Percentiles rank a stretch among this genome's conserved stretches.
Conservation (phyloP, 2,329 filamentous ascomycete species). For the Talaromyces sp. region DNA sequence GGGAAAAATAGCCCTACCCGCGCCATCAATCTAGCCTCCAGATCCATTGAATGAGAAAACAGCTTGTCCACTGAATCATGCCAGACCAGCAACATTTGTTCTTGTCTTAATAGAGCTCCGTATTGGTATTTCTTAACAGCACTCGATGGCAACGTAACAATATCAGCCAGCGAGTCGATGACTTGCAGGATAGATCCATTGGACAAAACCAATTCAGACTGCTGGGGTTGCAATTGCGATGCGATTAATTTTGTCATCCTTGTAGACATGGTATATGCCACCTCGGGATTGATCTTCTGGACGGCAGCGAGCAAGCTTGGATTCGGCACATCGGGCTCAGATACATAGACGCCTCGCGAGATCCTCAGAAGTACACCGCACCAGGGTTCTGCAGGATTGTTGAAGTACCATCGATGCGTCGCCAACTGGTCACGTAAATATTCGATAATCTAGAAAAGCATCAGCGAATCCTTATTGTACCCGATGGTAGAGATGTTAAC, state of each 20-base stretch:
- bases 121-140: constrained; percentile 44
- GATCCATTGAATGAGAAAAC: constrained; percentile 34
- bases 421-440: constrained; percentile 26
- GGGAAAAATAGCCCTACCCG: constrained; percentile 14
- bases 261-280: constrained; percentile 50
- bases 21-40: constrained; percentile 21
- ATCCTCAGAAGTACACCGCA: constrained; percentile 40
- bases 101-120: constrained; percentile 41
- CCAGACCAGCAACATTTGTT: constrained; percentile 46
- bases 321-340: constrained; percentile 40
- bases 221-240: constrained; percentile 37
- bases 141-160: constrained; percentile 37
- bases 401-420: constrained; percentile 25
- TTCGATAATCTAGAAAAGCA: constrained; percentile 24
- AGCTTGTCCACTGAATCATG: constrained; percentile 42
- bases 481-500: background rate
- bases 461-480: background rate
- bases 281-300: constrained; percentile 45
- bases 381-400: constrained; percentile 15
- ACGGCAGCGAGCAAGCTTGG: constrained; percentile 43
- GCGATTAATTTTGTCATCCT: constrained; percentile 48
- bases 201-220: constrained; percentile 42
- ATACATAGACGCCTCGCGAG: constrained; percentile 42
- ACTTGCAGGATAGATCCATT: constrained; percentile 46
- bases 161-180: constrained; percentile 42